phyloP scores from a whole-genome alignment of 176 grass and related monocot species.

The Carex cristatella region DNA sequence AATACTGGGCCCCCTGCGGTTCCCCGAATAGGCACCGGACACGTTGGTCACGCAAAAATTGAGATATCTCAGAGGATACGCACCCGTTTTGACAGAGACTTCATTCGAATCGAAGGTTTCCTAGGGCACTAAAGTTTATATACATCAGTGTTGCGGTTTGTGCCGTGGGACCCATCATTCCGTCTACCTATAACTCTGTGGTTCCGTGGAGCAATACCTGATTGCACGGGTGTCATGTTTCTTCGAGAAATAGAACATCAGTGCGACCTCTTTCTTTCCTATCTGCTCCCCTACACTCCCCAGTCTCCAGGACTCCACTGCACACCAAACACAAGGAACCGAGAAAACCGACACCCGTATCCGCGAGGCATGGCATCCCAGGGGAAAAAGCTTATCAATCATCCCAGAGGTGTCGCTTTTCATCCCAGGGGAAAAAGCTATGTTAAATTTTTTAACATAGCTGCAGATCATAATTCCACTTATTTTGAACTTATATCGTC shows the following conservation, averaged over 20 bases:
- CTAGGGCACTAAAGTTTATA: too few relatives aligned
- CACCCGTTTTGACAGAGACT: too few relatives aligned
- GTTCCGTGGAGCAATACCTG: too few relatives aligned
- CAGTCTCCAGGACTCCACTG: too few relatives aligned
- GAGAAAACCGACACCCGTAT: background rate
- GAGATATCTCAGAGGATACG: too few relatives aligned
- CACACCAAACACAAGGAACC: background rate
- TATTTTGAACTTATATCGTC: background rate
- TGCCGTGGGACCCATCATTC: too few relatives aligned
- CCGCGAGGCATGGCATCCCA: conserved; percentile 31
- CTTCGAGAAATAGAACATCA: background rate
- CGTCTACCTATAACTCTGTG: too few relatives aligned
- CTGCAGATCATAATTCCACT: background rate
- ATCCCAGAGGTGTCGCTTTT: conserved; percentile 21
- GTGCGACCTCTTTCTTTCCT: background rate
- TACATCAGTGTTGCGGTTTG: too few relatives aligned
- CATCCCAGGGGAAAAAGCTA: conserved; percentile 40
- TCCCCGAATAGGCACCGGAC: too few relatives aligned
- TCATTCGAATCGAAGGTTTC: too few relatives aligned
- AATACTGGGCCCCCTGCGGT: too few relatives aligned
- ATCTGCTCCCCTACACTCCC: background rate
- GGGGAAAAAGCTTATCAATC: conserved; percentile 48
- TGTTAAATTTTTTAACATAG: background rate
- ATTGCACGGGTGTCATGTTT: background rate
- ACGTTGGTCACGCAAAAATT: too few relatives aligned